phyloP scores from a whole-genome alignment of 176 grass and related monocot genomes.

The Thinopyrum elongatum region DNA sequence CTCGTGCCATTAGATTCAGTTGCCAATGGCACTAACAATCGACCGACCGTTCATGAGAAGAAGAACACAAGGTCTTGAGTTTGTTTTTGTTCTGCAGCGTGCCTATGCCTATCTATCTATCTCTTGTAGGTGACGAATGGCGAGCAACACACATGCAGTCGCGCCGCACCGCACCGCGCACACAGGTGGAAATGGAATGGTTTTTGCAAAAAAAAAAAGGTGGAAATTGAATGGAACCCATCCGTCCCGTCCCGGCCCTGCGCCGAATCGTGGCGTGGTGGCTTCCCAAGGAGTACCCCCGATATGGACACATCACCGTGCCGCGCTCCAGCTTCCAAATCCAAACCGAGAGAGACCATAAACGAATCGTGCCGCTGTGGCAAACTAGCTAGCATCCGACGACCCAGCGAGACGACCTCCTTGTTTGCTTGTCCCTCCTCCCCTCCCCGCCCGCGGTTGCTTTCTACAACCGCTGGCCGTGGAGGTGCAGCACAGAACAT shows the following conservation, averaged over 20 bases:
- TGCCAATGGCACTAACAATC: neutral
- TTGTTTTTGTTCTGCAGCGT: neutral
- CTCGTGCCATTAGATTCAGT: neutral
- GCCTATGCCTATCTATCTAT: neutral
- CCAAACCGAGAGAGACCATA: constrained; percentile 28
- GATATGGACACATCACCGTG: constrained; percentile 18
- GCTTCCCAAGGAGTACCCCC: neutral
- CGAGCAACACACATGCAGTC: neutral
- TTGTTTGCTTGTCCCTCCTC: neutral
- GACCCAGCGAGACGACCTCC: neutral
- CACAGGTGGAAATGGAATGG: neutral
- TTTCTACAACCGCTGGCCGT: constrained; percentile 30
- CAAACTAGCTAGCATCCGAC: neutral
- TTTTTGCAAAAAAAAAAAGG: too few relatives aligned
- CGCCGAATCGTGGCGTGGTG: neutral
- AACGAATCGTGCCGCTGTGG: neutral
- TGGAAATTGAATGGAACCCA: neutral
- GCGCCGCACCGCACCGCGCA: neutral
- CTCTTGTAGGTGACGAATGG: neutral
- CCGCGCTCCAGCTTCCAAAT: neutral
- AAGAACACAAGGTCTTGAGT: neutral
- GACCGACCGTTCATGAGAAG: neutral
- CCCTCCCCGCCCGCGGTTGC: constrained; percentile 16
- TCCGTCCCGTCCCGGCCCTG: neutral
- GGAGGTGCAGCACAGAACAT: neutral